phyloP scores from a whole-genome alignment of 192 early-diverging fungal genomes.

The Jimgerdemannia flammicorona region DNA sequence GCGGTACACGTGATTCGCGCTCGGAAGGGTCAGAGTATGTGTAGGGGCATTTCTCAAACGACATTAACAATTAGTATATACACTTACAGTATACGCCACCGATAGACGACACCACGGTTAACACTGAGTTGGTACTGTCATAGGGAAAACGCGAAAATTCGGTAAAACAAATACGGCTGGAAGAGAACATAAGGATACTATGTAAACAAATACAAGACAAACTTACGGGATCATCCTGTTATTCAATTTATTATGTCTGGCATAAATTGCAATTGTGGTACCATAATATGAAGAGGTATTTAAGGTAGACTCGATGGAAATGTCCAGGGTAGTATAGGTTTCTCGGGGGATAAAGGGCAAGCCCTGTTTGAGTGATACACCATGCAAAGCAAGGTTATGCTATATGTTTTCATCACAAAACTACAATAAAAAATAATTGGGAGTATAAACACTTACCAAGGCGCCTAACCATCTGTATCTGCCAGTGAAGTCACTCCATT shows the following conservation, averaged over 20 bases:
- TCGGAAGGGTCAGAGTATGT: neutral
- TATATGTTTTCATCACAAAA: neutral
- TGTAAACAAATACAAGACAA: neutral
- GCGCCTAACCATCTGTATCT: neutral
- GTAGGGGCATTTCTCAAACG: neutral
- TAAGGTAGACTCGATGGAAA: neutral
- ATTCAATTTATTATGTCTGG: neutral
- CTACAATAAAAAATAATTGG: neutral
- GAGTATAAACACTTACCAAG: neutral
- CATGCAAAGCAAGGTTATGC: neutral
- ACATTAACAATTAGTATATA: neutral
- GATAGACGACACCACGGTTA: neutral
- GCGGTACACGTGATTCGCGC: neutral
- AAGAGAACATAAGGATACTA: neutral
- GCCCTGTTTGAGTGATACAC: neutral
- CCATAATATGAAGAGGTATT: neutral
- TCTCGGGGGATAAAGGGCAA: neutral
- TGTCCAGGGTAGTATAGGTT: neutral
- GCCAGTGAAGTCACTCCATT: neutral
- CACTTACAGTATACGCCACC: neutral
- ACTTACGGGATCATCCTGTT: neutral
- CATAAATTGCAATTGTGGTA: neutral
- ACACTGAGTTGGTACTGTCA: neutral
- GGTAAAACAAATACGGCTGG: neutral
- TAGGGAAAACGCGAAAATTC: neutral